Percentiles rank a stretch among this genome's conserved stretches.
phyloP scores from a whole-genome alignment of 2,329 filamentous ascomycete species.

The Aspergillus japonicus region DNA sequence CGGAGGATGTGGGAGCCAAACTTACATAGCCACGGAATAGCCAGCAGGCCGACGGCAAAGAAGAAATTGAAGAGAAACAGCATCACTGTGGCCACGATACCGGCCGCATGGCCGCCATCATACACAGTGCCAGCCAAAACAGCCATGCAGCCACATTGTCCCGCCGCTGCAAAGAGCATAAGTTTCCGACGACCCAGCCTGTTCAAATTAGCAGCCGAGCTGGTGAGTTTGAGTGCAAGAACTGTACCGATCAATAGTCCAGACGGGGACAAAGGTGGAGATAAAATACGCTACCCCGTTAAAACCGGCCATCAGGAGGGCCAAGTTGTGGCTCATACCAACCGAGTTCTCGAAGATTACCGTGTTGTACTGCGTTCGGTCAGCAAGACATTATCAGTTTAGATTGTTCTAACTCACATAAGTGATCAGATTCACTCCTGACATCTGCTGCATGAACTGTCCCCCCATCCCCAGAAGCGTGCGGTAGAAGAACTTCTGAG shows the following conservation, averaged over 20 bases:
- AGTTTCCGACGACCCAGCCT: conserved; percentile 56
- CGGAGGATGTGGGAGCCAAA: conserved; percentile 15
- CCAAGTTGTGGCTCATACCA: conserved; percentile 42
- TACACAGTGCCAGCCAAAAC: conserved; percentile 48
- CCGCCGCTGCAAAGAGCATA: conserved; percentile 57
- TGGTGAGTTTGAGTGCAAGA: background rate
- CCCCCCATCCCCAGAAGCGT: conserved; percentile 31
- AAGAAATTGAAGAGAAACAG: conserved; percentile 58
- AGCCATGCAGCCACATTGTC: conserved; percentile 52
- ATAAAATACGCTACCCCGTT: conserved; percentile 48
- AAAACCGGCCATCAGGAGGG: conserved; percentile 34
- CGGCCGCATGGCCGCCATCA: conserved; percentile 38
- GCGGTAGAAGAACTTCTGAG: conserved; percentile 25
- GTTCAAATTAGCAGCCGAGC: background rate
- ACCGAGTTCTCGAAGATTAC: conserved; percentile 49
- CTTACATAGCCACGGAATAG: conserved; percentile 44
- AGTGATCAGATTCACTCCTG: conserved; percentile 31
- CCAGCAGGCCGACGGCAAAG: conserved; percentile 51
- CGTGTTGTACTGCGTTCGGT: conserved; percentile 31
- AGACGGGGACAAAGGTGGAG: conserved; percentile 39
- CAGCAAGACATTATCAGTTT: background rate
- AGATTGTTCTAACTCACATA: conserved; percentile 16
- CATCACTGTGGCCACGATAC: conserved; percentile 48
- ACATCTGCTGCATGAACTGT: conserved; percentile 36
- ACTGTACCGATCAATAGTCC: conserved; percentile 35